Percentiles rank a stretch among this genome's conserved stretches.
These are phyloP conservation scores for Brettanomyces anomalus DNA, from an alignment of 805 yeast species.

Conservation along the genomic window DNA sequence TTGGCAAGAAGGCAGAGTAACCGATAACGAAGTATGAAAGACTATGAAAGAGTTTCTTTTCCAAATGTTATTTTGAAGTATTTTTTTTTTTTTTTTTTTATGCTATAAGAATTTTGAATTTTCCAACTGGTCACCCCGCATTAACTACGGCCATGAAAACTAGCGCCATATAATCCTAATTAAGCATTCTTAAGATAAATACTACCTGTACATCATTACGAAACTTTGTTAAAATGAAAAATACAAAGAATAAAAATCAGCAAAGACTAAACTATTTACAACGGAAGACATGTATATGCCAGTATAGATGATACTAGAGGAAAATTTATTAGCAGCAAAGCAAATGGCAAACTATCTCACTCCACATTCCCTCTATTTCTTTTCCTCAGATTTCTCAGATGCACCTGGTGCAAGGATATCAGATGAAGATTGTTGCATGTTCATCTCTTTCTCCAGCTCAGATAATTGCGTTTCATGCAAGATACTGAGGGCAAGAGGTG, in stretches of 20 bases:
- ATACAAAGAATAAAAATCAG: too few relatives aligned
- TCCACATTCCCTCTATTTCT: not conserved
- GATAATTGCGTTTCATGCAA: slow-evolving; percentile 88
- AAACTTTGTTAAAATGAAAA: too few relatives aligned
- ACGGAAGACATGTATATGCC: not conserved
- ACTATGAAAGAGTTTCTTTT: not conserved
- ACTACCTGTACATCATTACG: too few relatives aligned
- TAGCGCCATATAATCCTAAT: too few relatives aligned
- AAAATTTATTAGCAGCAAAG: too few relatives aligned
- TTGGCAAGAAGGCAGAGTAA: slow-evolving; percentile 6
- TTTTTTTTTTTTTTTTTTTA: not conserved
- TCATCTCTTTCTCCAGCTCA: slow-evolving; percentile 90
- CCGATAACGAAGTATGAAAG: too few relatives aligned
- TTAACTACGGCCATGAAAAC: too few relatives aligned
- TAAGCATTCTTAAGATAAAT: too few relatives aligned
- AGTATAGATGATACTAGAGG: too few relatives aligned
- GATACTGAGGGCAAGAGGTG: slow-evolving; percentile 84
- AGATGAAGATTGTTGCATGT: slow-evolving; percentile 61
- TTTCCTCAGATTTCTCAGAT: slow-evolving; percentile 28
- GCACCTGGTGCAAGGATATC: slow-evolving; percentile 67
- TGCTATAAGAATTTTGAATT: too few relatives aligned
- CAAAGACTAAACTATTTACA: not conserved
- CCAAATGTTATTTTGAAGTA: not conserved
- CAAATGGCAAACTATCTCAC: too few relatives aligned
- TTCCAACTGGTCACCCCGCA: too few relatives aligned